Conservation (phyloP, 805 yeast genomes). For the Starmerella sirachaensis region DNA sequence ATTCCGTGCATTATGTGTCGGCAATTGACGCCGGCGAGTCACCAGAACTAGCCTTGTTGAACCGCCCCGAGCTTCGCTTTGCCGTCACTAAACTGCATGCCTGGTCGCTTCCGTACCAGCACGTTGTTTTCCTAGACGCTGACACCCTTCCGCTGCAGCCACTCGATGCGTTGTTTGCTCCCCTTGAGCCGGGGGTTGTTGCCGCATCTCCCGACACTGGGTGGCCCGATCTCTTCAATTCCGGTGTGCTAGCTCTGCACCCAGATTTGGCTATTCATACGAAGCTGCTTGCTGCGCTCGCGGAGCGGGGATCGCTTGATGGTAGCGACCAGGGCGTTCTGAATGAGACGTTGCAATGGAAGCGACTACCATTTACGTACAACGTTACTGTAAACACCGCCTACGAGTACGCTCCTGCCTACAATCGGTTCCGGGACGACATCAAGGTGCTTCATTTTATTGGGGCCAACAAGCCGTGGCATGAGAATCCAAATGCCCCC, state of each 20-base stretch:
- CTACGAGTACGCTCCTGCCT: slow-evolving; percentile 67
- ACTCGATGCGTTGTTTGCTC: slow-evolving; percentile 23
- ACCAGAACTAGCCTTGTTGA: slow-evolving; percentile 28
- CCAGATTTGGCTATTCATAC: slow-evolving; percentile 39
- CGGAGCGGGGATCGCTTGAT: slow-evolving; percentile 44
- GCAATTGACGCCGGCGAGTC: slow-evolving; percentile 23
- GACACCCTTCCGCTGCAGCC: slow-evolving; percentile 38
- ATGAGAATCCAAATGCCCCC: not conserved
- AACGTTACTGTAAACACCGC: slow-evolving; percentile 56
- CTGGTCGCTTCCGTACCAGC: slow-evolving; percentile 38
- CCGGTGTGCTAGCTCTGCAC: slow-evolving; percentile 55
- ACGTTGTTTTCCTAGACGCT: slow-evolving; percentile 41
- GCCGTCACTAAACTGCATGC: slow-evolving; percentile 43
- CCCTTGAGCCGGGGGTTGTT: slow-evolving; percentile 12
- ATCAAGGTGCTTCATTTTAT: slow-evolving; percentile 33
- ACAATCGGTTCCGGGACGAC: slow-evolving; percentile 36
- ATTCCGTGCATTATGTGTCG: slow-evolving; percentile 25
- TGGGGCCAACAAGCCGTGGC: slow-evolving; percentile 33
- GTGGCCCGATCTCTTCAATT: slow-evolving; percentile 83
- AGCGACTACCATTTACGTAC: slow-evolving; percentile 61
- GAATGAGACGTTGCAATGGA: slow-evolving; percentile 55
- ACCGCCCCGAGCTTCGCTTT: slow-evolving; percentile 39
- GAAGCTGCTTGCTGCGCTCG: slow-evolving; percentile 30
- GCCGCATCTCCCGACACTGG: slow-evolving; percentile 68
- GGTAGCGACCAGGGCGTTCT: slow-evolving; percentile 90